Percentiles rank a stretch among this genome's conserved stretches.
Conservation (phyloP, 2,329 filamentous ascomycete species). For the Microdochium bolleyi region DNA sequence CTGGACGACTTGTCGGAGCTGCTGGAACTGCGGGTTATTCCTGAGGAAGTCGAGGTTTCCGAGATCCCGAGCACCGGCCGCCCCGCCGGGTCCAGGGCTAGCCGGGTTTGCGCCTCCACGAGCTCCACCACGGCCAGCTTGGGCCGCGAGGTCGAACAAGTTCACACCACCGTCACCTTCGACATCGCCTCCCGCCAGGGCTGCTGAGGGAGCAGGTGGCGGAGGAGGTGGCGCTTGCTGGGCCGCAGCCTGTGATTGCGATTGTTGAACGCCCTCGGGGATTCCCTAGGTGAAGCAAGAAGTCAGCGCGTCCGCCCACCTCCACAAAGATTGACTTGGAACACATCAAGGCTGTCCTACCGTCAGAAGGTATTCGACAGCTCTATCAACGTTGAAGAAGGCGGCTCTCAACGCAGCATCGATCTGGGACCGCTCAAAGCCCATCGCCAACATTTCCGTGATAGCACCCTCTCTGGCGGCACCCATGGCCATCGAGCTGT, state of each 20-base stretch:
- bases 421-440: conserved; percentile 81
- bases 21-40: conserved; percentile 95
- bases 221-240: conserved; percentile 25
- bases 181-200: conserved; percentile 32
- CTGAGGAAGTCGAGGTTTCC: conserved; percentile 89
- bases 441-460: conserved; percentile 94
- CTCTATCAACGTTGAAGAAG: conserved; percentile 93
- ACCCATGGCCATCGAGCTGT: conserved; percentile 81
- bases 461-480: conserved; percentile 75
- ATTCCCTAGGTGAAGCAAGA: conserved; percentile 59
- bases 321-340: not conserved
- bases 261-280: conserved; percentile 71
- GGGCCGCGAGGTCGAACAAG: conserved; percentile 86
- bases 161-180: conserved; percentile 69
- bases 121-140: conserved; percentile 48
- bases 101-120: conserved; percentile 26
- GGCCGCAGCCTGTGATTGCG: conserved; percentile 48
- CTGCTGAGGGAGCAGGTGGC: conserved; percentile 30
- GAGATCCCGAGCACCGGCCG: conserved; percentile 37
- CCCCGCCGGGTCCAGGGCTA: conserved; percentile 31
- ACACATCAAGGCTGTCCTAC: conserved; percentile 39
- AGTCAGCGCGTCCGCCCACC: not conserved
- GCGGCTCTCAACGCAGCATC: conserved; percentile 93
- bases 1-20: conserved; percentile 92
- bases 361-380: conserved; percentile 89